phyloP scores from a whole-genome alignment of 345 rosid species.

The Populus deltoides region DNA sequence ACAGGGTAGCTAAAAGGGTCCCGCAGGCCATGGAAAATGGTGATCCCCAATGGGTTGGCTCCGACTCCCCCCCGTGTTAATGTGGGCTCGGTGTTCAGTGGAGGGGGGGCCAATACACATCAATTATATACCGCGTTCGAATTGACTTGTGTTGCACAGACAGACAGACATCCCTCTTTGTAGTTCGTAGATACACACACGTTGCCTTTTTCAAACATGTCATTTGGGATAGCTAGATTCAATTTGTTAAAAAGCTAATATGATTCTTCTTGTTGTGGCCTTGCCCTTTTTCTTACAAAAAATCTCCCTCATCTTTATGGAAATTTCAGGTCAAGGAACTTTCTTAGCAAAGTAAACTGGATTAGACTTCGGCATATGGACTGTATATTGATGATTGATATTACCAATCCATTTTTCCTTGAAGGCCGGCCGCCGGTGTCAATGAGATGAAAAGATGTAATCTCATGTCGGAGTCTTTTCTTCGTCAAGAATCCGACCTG shows the following conservation, averaged over 20 bases:
- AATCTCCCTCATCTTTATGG: neutral
- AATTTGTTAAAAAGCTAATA: slow-evolving; percentile 22
- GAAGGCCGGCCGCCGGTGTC: too few species aligned
- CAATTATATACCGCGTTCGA: slow-evolving; percentile 29
- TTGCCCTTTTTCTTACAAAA: neutral
- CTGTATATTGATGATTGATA: neutral
- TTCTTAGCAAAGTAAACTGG: neutral
- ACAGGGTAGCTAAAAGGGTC: slow-evolving; percentile 23
- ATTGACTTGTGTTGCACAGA: slow-evolving; percentile 25
- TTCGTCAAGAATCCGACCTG: too few species aligned
- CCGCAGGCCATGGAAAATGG: slow-evolving; percentile 8
- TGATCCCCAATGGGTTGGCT: slow-evolving; percentile 22
- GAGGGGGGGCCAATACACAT: slow-evolving; percentile 29
- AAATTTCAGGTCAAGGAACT: slow-evolving; percentile 15
- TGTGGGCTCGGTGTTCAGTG: slow-evolving; percentile 16
- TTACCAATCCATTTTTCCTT: neutral
- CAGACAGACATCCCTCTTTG: slow-evolving; percentile 15
- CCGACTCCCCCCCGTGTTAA: slow-evolving; percentile 20
- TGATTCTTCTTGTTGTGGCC: neutral
- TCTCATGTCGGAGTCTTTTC: too few species aligned
- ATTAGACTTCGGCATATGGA: neutral
- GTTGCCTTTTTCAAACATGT: slow-evolving; percentile 4
- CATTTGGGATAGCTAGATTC: neutral
- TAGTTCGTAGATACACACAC: slow-evolving; percentile 3
- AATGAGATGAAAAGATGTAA: too few species aligned